Evolutionary conservation across 2,329 filamentous ascomycete species (phyloP), one percentile per base, ranked within the genome.

Genomic region (Parastagonospora avenae): DNA sequence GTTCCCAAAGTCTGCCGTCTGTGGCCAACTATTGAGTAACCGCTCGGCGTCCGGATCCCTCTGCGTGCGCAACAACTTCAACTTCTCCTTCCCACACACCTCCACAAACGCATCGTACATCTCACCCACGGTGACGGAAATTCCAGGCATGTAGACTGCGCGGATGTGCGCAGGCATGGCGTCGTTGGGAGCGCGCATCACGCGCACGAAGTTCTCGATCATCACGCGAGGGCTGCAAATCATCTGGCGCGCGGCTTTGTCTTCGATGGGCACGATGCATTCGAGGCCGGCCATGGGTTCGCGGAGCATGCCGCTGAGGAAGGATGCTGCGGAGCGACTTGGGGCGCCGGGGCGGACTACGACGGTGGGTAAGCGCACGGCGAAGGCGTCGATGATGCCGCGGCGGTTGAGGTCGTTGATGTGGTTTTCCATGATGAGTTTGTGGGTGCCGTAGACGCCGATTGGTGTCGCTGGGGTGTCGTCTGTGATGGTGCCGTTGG

Each of bases 291-390:
- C 42, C 42, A 44, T 44, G 1, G 84, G 83, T 71, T 86, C 84
- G 28, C 84, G 78, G 51, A 86, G 82, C 73, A 86, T 85, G 12
- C 83, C 83, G 1, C 79, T 84, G n/a, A 85, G 70, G 59, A 85
- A 86, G 0, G 80, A 82, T 4, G 80, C 82, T 15, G 84, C 84
- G 0, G 83, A 83, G 1, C 77, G 78, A 2, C 81, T 81, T 0
- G 84, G 83, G 10, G 73, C 75, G 1, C 84, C 84, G 0, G 84
- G 82, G 0, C 84, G 78, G 12, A 86, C 82, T 1, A 79, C 78
- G 37, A 86, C 80, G 1, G 82, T 85, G 0, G 84, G 84, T 53
- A 86, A 83, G 0, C 84, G 80, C 48, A 83, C 74, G 5, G 75
- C 75, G 48, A 84, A 80, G 4, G 78, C 83, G 41, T 82, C 38